These are phyloP conservation scores for Eucalyptus urophylla DNA, from an alignment of 345 rosid species.

Conservation along the genomic window DNA sequence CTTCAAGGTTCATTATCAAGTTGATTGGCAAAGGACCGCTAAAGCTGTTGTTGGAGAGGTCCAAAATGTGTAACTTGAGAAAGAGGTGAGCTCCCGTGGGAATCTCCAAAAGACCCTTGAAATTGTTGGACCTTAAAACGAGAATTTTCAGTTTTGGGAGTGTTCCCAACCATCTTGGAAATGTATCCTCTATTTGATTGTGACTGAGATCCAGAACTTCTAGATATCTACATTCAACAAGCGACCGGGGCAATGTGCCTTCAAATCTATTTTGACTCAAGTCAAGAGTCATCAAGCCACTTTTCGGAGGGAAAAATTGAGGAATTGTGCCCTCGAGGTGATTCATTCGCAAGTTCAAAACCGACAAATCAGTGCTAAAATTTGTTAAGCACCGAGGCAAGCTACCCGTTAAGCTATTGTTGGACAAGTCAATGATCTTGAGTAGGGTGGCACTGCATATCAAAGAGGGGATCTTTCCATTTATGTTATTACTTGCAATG, in stretches of 20 bases:
- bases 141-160: not conserved
- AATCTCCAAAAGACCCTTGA: not conserved
- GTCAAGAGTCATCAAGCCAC: not conserved
- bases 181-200: not conserved
- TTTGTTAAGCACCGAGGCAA: not conserved
- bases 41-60: not conserved
- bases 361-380: accelerated
- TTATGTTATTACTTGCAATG: not conserved
- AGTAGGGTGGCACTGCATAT: not conserved
- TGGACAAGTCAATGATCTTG: not conserved
- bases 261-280: not conserved
- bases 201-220: not conserved
- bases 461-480: not conserved
- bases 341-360: not conserved
- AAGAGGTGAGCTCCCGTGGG: not conserved
- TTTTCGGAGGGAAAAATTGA: not conserved
- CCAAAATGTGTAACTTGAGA: not conserved
- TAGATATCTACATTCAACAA: not conserved
- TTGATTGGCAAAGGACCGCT: not conserved
- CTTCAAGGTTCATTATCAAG: not conserved
- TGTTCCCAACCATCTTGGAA: not conserved
- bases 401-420: not conserved
- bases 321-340: not conserved
- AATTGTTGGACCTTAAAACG: not conserved
- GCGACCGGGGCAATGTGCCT: not conserved